phyloP scores from a whole-genome alignment of 169 alveolate genomes.

The Condylostoma magnum region DNA sequence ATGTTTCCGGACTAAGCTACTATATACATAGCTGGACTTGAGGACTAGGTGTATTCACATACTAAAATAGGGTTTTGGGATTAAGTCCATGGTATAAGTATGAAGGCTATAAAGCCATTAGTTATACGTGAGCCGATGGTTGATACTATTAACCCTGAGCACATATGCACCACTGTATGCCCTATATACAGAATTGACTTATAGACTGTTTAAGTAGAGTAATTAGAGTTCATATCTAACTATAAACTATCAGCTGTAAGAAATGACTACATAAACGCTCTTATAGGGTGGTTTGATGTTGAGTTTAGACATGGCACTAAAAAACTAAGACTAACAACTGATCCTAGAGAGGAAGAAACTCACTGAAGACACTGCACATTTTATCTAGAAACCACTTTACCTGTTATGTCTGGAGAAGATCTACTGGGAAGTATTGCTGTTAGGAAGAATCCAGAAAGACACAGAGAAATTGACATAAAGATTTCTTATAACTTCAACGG shows the following conservation, averaged over 20 bases:
- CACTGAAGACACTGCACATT: slow-evolving; percentile 95
- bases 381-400: slow-evolving; percentile 76
- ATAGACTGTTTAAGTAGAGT: slow-evolving; percentile 86
- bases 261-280: slow-evolving; percentile 76
- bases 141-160: slow-evolving; percentile 80
- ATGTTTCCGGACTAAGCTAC: slow-evolving; percentile 96
- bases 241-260: slow-evolving; percentile 60
- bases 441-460: slow-evolving; percentile 55
- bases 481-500: slow-evolving; percentile 51
- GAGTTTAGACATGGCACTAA: slow-evolving; percentile 87
- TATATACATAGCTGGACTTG: slow-evolving; percentile 95
- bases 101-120: slow-evolving; percentile 86
- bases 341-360: slow-evolving; percentile 82
- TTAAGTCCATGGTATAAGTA: slow-evolving; percentile 94
- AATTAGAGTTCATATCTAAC: slow-evolving; percentile 89
- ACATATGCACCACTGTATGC: slow-evolving; percentile 39
- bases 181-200: slow-evolving; percentile 87
- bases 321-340: slow-evolving; percentile 85
- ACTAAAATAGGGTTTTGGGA: slow-evolving; percentile 95
- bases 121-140: slow-evolving; percentile 95
- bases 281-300: slow-evolving; percentile 94
- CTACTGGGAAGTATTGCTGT: slow-evolving; percentile 76
- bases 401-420: slow-evolving; percentile 59
- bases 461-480: slow-evolving; percentile 75
- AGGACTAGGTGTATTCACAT: slow-evolving; percentile 94